Conservation (phyloP, 75 land plant genomes). For the Cunninghamia lanceolata region DNA sequence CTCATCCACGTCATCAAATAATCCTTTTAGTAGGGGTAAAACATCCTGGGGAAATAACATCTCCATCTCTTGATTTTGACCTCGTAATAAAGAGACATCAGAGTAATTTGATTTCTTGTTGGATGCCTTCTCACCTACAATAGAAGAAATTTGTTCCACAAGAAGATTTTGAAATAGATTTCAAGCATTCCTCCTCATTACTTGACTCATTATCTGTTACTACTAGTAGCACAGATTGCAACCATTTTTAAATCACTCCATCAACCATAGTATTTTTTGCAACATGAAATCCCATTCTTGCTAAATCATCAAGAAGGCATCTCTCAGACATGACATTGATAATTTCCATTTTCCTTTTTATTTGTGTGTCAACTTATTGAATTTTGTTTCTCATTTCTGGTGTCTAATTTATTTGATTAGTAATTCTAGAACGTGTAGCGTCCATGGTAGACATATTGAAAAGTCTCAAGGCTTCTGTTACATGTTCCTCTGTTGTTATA, state of each 20-base stretch:
- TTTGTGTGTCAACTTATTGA: conserved; percentile 94
- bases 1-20: conserved; percentile 25
- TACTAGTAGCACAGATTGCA: too few relatives aligned
- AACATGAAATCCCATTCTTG: conserved; percentile 91
- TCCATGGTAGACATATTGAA: conserved; percentile 90
- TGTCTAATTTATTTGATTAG: conserved; percentile 76
- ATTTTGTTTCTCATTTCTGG: conserved; percentile 87
- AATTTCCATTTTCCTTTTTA: conserved; percentile 90
- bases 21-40: conserved; percentile 43
- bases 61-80: conserved; percentile 29
- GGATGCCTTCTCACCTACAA: conserved; percentile 19
- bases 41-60: conserved; percentile 48
- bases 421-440: conserved; percentile 90
- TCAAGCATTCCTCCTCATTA: too few relatives aligned
- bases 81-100: background rate
- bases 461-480: conserved; percentile 77
- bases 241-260: too few relatives aligned
- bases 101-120: conserved; percentile 9
- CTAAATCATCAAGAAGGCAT: conserved; percentile 77
- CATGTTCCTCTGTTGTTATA: conserved; percentile 87
- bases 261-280: too few relatives aligned
- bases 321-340: conserved; percentile 90
- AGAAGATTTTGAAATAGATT: conserved; percentile 25
- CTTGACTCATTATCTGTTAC: too few relatives aligned
- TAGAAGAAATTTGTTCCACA: conserved; percentile 50